Conservation (phyloP, 1,284 basidiomycete genomes). For the Cryptococcus sp. region DNA sequence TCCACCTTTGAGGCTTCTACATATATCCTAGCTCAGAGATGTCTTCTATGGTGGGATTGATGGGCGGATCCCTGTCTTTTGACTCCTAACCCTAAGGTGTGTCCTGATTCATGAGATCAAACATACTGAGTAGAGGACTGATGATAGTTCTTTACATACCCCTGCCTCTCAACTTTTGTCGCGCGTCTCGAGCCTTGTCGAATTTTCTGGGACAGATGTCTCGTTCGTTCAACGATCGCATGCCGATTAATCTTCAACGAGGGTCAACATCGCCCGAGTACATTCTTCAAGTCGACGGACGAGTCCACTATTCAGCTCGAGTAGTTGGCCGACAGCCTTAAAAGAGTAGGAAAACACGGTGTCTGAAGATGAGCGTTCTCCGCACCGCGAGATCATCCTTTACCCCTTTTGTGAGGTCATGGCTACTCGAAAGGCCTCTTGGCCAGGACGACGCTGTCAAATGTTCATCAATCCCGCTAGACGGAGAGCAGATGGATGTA, state of each 20-base stretch:
- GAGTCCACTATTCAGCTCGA: background rate
- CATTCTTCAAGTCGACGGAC: no score
- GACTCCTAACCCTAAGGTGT: background rate
- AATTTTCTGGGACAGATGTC: background rate
- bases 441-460: slow-evolving; percentile 3
- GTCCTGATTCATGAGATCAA: background rate
- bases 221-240: background rate
- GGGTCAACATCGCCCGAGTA: background rate
- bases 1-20: background rate
- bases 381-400: slow-evolving; percentile 1
- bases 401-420: background rate
- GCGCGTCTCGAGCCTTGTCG: background rate
- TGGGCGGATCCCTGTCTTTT: background rate
- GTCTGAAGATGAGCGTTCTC: slow-evolving; percentile 5
- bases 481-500: background rate
- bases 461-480: background rate
- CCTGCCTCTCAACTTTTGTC: background rate
- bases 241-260: background rate
- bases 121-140: background rate
- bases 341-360: background rate
- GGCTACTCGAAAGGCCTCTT: background rate
- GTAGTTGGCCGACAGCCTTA: background rate
- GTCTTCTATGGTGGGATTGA: background rate
- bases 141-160: background rate
- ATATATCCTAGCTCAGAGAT: background rate